Evolutionary conservation across 768 basidiomycete species (phyloP).

Genomic region (Chalciporus pseudorubinellus): DNA sequence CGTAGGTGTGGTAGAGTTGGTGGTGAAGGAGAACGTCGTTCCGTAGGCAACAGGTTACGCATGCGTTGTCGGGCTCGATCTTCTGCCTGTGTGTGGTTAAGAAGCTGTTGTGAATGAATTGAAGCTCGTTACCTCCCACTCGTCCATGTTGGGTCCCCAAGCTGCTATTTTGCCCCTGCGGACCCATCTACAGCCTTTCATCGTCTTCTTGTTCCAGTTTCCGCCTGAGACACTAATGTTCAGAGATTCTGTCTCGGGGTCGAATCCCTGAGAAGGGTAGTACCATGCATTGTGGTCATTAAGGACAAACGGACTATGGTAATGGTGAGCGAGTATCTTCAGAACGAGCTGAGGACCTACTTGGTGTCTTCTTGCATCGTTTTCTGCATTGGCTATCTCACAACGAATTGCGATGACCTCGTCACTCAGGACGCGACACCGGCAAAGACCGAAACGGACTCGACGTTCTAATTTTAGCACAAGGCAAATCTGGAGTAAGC

Average conservation of each 20-base stretch:
- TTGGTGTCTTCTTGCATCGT: conserved; percentile 32
- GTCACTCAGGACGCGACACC: conserved; percentile 4
- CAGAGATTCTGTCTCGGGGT: conserved; percentile 61
- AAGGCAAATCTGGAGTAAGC: no score
- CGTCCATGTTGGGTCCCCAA: conserved; percentile 83
- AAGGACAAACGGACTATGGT: conserved; percentile 43
- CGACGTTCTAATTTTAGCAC: neutral
- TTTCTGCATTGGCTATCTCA: conserved; percentile 25
- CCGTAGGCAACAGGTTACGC: conserved; percentile 58
- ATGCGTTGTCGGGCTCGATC: conserved; percentile 82
- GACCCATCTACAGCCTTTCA: conserved; percentile 77
- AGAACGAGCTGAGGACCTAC: conserved; percentile 14
- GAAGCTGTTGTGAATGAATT: conserved; percentile 7
- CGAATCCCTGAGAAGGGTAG: conserved; percentile 75
- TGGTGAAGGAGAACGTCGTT: conserved; percentile 67
- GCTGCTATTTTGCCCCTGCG: conserved; percentile 76
- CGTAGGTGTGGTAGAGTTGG: conserved; percentile 72
- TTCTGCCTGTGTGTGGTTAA: conserved; percentile 53
- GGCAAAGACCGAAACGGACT: conserved; percentile 23
- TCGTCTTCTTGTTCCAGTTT: conserved; percentile 83
- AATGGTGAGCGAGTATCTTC: conserved; percentile 5
- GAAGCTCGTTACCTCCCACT: conserved; percentile 66
- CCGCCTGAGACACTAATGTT: conserved; percentile 50
- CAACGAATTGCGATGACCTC: neutral
- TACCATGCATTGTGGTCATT: conserved; percentile 81